Conservation (phyloP, 2,329 filamentous ascomycete species). For the Pseudocercospora eumusae region DNA sequence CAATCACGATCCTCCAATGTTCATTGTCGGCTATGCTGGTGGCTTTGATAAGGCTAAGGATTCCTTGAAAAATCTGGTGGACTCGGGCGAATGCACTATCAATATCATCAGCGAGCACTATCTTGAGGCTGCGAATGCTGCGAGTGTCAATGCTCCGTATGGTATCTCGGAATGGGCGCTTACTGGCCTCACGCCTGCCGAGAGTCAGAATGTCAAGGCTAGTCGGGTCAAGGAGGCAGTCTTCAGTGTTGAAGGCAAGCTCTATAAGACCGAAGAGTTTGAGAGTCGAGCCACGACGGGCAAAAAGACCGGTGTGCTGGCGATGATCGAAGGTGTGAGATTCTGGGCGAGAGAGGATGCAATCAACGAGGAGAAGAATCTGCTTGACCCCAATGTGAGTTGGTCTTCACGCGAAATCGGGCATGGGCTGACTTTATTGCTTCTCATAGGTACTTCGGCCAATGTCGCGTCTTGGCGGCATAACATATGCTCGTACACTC, state of each 20-base stretch:
- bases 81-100: constrained; percentile 71
- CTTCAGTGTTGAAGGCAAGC: constrained; percentile 77
- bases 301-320: constrained; percentile 72
- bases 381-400: constrained; percentile 69
- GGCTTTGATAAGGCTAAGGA: constrained; percentile 69
- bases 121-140: constrained; percentile 84
- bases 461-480: constrained; percentile 77
- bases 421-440: constrained; percentile 12
- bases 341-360: constrained; percentile 93
- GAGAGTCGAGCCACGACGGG: constrained; percentile 70
- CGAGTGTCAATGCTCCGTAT: constrained; percentile 74
- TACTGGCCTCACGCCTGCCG: constrained; percentile 70
- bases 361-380: constrained; percentile 71
- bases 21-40: constrained; percentile 65
- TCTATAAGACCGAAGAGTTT: constrained; percentile 75
- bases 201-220: constrained; percentile 65
- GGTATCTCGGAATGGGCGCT: constrained; percentile 78
- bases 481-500: constrained; percentile 73
- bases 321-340: constrained; percentile 76
- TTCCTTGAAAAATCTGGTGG: constrained; percentile 70
- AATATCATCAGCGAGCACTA: constrained; percentile 86
- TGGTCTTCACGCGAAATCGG: neutral
- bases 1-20: constrained; percentile 82
- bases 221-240: constrained; percentile 79
- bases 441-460: constrained; percentile 65